phyloP scores from a whole-genome alignment of 306 rosid species.

The Aeschynomene evenia region DNA sequence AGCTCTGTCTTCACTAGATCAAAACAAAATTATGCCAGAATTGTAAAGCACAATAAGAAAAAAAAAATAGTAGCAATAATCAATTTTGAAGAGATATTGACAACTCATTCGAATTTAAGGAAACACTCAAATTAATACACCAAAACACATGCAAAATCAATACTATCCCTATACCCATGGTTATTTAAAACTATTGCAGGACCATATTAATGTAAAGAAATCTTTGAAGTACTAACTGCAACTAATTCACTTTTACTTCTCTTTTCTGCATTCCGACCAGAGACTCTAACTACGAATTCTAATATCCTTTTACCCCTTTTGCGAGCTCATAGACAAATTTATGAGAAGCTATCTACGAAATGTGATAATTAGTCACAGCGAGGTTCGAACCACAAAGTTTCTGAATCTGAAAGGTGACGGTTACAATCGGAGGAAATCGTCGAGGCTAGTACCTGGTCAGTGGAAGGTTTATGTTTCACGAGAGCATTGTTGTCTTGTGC shows the following conservation, averaged over 20 bases:
- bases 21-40: neutral
- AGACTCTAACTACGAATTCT: neutral
- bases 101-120: neutral
- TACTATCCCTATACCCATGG: too few species aligned
- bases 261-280: neutral
- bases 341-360: neutral
- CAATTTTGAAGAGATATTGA: neutral
- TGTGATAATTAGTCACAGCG: too few species aligned
- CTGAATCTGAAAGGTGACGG: too few species aligned
- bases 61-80: neutral
- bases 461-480: too few species aligned
- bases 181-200: too few species aligned
- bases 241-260: neutral
- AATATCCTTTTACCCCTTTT: neutral
- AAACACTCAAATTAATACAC: too few species aligned
- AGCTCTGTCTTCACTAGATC: neutral
- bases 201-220: too few species aligned
- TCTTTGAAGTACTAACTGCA: too few species aligned
- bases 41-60: neutral
- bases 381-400: too few species aligned
- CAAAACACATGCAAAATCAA: neutral
- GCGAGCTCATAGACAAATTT: neutral
- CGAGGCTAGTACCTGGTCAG: neutral
- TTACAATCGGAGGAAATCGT: too few species aligned
- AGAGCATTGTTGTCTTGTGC: too few species aligned